Evolutionary conservation across 2,329 filamentous ascomycete species (phyloP), one percentile per base, ranked within the genome.

Genomic region (Alternaria panax): DNA sequence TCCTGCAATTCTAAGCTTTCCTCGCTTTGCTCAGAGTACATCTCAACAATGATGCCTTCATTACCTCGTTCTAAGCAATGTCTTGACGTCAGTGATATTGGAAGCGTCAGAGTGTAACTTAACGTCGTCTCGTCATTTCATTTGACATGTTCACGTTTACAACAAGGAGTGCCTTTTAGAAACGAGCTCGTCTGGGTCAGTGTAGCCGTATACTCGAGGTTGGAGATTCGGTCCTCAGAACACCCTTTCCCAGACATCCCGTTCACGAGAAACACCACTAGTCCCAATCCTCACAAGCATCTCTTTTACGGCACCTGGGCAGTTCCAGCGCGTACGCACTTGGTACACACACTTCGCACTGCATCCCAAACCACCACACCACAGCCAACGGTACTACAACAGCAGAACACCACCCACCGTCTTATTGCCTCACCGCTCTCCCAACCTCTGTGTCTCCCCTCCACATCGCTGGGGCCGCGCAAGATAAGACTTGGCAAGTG

Each of bases 41-140:
- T 40, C 30, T 40, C 50, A 54, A 59, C 43, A 51, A 62, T 64
- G 61, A 64, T 64, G 61, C 43, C 40, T 62, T 20, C 47, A 64
- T 61, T 36, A 59, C 38, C 40, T 38, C 24, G 22, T 42, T 22
- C 45, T 24, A 34, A 50, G 9, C 18, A 48, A 28, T 47, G 50
- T 64, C 54, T 52, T 64, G 59, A 62, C 59, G 62, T 64, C 62
- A 62, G 50, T 30, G 25, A 51, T 46, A 24, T 40, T 24, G 32
- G 11, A 41, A n/a, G 28, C 43, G 46, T 58, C 41, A 50, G n/a
- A 45, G 40, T 18, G 28, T 48, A 48, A 34, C 12, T 48, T 2
- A 30, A 34, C 45, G 14, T 36, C 20, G 30, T 18, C 20, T 22
- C 30, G 18, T 36, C 5, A 1, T 36, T 36, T 20, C 30, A 24